Conservation (phyloP, 2,329 filamentous ascomycete genomes). For the Thelonectria blattea region DNA sequence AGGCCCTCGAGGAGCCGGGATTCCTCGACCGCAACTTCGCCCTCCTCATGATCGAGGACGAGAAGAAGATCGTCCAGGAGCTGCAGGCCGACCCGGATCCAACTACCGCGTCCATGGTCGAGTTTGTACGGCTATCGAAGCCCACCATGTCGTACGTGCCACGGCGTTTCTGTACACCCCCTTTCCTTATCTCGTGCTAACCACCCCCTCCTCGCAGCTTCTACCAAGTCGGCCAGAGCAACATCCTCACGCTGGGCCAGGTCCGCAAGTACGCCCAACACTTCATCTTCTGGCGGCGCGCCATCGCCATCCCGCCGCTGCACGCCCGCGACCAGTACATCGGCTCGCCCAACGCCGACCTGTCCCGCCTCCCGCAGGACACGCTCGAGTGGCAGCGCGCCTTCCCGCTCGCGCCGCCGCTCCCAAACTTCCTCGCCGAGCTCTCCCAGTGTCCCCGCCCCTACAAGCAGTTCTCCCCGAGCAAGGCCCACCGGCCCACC, state of each 20-base stretch:
- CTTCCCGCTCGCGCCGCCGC: constrained; percentile 82
- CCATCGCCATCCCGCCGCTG: constrained; percentile 87
- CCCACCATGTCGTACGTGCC: constrained; percentile 65
- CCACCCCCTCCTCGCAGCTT: constrained; percentile 50
- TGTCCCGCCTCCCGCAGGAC: constrained; percentile 72
- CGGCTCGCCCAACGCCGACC: constrained; percentile 86
- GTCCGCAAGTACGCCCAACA: constrained; percentile 89
- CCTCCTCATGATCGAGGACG: constrained; percentile 82
- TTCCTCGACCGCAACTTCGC: constrained; percentile 87
- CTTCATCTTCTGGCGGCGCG: constrained; percentile 94
- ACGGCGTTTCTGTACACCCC: background rate
- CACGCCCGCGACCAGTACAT: constrained; percentile 91
- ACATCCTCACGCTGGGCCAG: constrained; percentile 77
- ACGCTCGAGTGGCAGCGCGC: constrained; percentile 74
- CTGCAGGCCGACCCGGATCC: constrained; percentile 80
- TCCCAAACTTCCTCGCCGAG: constrained; percentile 86
- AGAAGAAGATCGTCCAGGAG: constrained; percentile 73
- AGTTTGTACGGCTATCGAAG: constrained; percentile 78
- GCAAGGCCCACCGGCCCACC: constrained; percentile 81
- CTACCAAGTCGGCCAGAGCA: constrained; percentile 72
- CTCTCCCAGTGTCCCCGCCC: constrained; percentile 81
- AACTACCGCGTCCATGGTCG: constrained; percentile 77
- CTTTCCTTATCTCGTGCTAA: constrained; percentile 7
- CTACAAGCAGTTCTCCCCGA: constrained; percentile 84
- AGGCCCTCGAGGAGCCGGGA: constrained; percentile 68